Conservation (phyloP, 805 yeast species). For the Ogataea paraovalis region DNA sequence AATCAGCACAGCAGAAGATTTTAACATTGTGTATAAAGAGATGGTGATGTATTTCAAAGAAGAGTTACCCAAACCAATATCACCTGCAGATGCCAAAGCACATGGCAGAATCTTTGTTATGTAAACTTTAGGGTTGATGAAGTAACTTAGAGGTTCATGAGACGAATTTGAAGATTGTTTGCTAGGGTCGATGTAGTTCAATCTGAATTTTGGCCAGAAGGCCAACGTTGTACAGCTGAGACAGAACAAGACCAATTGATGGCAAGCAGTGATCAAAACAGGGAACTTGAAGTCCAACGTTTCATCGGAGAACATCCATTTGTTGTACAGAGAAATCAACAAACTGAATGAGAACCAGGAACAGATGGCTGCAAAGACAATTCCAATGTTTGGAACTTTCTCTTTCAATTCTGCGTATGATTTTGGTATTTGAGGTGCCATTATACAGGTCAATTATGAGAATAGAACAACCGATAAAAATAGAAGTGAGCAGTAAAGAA, state of each 20-base stretch:
- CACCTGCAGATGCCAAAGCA: conserved; percentile 82
- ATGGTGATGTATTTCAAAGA: conserved; percentile 72
- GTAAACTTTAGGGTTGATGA: conserved; percentile 36
- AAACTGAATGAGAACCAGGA: conserved; percentile 65
- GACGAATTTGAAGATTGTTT: conserved; percentile 3
- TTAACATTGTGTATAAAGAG: conserved; percentile 83
- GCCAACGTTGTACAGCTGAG: conserved; percentile 45
- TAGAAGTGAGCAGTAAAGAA: neutral
- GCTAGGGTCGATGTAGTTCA: conserved; percentile 25
- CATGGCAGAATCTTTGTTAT: conserved; percentile 65
- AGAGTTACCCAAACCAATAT: conserved; percentile 83
- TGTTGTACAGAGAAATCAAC: conserved; percentile 71
- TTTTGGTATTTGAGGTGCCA: conserved; percentile 16
- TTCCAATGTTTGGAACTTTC: conserved; percentile 22
- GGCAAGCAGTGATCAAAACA: conserved; percentile 71
- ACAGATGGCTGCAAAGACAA: conserved; percentile 18
- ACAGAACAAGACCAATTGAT: conserved; percentile 63
- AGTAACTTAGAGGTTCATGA: conserved; percentile 13
- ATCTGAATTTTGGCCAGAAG: conserved; percentile 43
- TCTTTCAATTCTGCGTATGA: conserved; percentile 21
- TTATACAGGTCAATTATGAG: neutral
- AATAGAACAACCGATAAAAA: neutral
- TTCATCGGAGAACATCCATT: conserved; percentile 84
- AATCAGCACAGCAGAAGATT: conserved; percentile 70
- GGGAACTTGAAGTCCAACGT: conserved; percentile 77